These are phyloP conservation scores for Podospora pseudoanserina DNA, from an alignment of 495 filamentous ascomycete genomes.

Conservation along the genomic window DNA sequence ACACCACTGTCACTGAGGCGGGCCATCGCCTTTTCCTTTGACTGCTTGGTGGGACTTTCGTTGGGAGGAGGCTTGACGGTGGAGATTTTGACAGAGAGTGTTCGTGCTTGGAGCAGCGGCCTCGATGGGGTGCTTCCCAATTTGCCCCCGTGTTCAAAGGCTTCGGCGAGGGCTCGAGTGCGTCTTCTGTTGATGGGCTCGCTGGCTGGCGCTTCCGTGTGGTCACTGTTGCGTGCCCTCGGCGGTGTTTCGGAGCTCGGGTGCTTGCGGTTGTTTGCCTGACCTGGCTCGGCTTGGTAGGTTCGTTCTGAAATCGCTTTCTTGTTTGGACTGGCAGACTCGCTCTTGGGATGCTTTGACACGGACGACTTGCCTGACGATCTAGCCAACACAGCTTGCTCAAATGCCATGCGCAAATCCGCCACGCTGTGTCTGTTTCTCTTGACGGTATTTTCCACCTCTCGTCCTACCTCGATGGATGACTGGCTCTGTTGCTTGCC, in stretches of 20 bases:
- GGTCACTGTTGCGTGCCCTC: neutral
- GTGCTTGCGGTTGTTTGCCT: slow-evolving; percentile 7
- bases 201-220: neutral
- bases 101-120: slow-evolving; percentile 16
- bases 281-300: slow-evolving; percentile 1
- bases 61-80: slow-evolving; percentile 7
- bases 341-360: slow-evolving; percentile 4
- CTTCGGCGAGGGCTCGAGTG: neutral
- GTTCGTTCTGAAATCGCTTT: neutral
- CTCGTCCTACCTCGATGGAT: slow-evolving; percentile 5
- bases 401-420: slow-evolving; percentile 36
- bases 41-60: neutral
- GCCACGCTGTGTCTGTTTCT: slow-evolving; percentile 35
- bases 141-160: neutral
- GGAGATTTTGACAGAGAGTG: slow-evolving; percentile 19
- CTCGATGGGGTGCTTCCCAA: slow-evolving; percentile 1
- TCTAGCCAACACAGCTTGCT: slow-evolving; percentile 11
- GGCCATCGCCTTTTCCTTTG: neutral
- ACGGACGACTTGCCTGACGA: neutral
- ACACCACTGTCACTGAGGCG: neutral
- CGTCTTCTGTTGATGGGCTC: neutral
- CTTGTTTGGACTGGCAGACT: neutral
- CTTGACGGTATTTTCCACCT: slow-evolving; percentile 9
- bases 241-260: neutral
- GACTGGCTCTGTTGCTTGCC: neutral